Conservation (phyloP, 805 yeast genomes). For the Kodamaea laetipori region DNA sequence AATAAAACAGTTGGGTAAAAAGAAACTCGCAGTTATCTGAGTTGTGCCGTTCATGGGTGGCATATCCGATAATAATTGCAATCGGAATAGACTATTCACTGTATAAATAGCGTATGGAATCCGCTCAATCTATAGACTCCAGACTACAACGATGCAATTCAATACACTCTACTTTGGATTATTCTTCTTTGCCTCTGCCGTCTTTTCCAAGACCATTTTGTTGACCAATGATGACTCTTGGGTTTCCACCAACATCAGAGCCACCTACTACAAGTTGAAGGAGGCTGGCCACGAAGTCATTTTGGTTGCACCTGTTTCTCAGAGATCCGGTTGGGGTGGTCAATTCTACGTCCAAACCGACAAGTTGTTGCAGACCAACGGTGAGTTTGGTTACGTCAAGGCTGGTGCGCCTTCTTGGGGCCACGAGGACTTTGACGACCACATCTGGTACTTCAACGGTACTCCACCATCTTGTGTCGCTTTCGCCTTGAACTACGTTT, state of each 20-base stretch:
- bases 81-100: background rate
- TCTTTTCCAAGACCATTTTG: constrained; percentile 21
- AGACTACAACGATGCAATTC: constrained; percentile 16
- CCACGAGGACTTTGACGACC: constrained; percentile 37
- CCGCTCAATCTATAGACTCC: background rate
- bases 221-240: constrained; percentile 26
- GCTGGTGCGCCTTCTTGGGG: constrained; percentile 59
- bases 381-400: constrained; percentile 49
- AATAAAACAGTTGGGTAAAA: too few relatives aligned
- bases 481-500: constrained; percentile 48
- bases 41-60: too few relatives aligned
- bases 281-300: constrained; percentile 52
- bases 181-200: constrained; percentile 16
- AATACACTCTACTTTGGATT: constrained; percentile 11
- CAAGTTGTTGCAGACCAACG: constrained; percentile 43
- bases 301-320: constrained; percentile 54
- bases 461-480: constrained; percentile 57
- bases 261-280: constrained; percentile 27
- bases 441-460: constrained; percentile 55
- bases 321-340: constrained; percentile 59
- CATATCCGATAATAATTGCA: too few relatives aligned
- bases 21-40: too few relatives aligned
- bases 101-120: background rate
- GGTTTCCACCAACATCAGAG: constrained; percentile 26
- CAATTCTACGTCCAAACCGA: constrained; percentile 47